phyloP scores from a whole-genome alignment of 2,329 filamentous ascomycete species.

The Septoria petroselini region DNA sequence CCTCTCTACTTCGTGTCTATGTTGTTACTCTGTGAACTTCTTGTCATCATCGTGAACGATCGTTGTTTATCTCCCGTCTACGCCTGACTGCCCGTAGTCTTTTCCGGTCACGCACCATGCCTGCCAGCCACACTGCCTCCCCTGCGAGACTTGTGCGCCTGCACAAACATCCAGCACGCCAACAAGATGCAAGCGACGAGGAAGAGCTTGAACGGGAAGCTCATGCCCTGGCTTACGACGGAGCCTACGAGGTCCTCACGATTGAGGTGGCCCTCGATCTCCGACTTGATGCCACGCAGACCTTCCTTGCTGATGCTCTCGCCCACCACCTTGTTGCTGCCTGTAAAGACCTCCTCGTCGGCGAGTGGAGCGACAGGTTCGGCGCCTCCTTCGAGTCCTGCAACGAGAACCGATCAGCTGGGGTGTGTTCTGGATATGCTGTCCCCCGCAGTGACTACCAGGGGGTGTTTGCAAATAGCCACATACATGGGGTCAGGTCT shows the following conservation, averaged over 20 bases:
- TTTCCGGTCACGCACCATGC: constrained; percentile 5
- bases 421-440: neutral
- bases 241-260: constrained; percentile 22
- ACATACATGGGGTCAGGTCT: constrained; percentile 43
- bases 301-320: constrained; percentile 14
- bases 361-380: constrained; percentile 42
- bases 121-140: constrained; percentile 10
- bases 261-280: constrained; percentile 19
- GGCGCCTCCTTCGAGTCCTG: constrained; percentile 48
- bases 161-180: constrained; percentile 37
- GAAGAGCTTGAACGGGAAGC: constrained; percentile 46
- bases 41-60: constrained; percentile 2
- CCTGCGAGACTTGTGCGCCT: constrained; percentile 23
- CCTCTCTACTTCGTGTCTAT: too few relatives aligned
- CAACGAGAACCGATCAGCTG: constrained; percentile 6
- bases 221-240: constrained; percentile 40
- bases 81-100: constrained; percentile 2
- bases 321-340: constrained; percentile 10
- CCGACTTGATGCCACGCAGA: constrained; percentile 14
- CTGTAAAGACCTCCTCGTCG: constrained; percentile 39
- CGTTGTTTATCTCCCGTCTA: neutral
- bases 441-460: constrained; percentile 12
- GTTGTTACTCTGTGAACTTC: too few relatives aligned
- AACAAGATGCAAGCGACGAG: constrained; percentile 45
- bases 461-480: neutral